Evolutionary conservation across 805 yeast species (phyloP).

Genomic region (Cyberlindnera suaveolens): DNA sequence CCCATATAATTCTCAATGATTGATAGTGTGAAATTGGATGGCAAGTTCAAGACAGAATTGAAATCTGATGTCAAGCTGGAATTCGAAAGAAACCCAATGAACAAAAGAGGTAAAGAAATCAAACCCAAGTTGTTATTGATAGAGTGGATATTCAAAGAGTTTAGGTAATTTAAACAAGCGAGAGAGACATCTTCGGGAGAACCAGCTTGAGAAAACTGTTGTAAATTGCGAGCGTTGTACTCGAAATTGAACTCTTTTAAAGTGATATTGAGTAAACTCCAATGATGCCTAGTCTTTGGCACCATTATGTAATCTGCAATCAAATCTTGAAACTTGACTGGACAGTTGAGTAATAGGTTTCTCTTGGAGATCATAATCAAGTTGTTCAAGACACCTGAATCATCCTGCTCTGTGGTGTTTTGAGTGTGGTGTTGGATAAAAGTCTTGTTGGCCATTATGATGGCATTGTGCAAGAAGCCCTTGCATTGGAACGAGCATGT

Average conservation of each 20-base stretch:
- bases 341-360: conserved; percentile 43
- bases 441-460: conserved; percentile 44
- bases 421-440: conserved; percentile 9
- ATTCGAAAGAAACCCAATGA: conserved; percentile 22
- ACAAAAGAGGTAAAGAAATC: conserved; percentile 42
- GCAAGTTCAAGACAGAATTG: conserved; percentile 3
- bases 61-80: conserved; percentile 1
- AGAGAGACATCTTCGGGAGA: conserved; percentile 7
- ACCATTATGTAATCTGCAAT: conserved; percentile 40
- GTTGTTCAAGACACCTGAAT: conserved; percentile 19
- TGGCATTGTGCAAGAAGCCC: conserved; percentile 44
- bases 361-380: conserved; percentile 40
- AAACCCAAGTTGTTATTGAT: conserved; percentile 49
- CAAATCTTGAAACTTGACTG: conserved; percentile 43
- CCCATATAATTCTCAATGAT: conserved; percentile 43
- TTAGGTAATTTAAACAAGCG: not conserved
- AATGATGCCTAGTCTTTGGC: conserved; percentile 33
- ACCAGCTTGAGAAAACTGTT: conserved; percentile 17
- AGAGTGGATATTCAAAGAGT: conserved; percentile 11
- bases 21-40: conserved; percentile 1
- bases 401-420: not conserved
- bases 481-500: conserved; percentile 25
- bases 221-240: conserved; percentile 5
- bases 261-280: conserved; percentile 40
- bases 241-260: conserved; percentile 37